These are phyloP conservation scores for Chalciporus sp. DNA, from an alignment of 1,284 basidiomycete species.

Conservation along the genomic window DNA sequence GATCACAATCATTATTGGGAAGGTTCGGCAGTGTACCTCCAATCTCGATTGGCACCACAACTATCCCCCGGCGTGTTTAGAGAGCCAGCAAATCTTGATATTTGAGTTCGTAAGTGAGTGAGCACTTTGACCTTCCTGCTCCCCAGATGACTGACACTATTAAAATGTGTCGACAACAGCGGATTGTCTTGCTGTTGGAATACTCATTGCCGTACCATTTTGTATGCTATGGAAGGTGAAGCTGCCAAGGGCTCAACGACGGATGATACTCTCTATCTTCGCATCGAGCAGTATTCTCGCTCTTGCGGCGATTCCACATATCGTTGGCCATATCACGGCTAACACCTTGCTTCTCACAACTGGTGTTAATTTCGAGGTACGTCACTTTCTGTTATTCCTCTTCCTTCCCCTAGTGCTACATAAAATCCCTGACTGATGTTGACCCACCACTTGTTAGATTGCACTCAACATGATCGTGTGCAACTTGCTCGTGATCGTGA, in stretches of 20 bases:
- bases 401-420: too few species aligned
- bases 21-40: conserved; percentile 14
- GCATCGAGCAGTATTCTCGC: too few species aligned
- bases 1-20: conserved; percentile 5
- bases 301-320: conserved; percentile 16
- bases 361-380: background rate
- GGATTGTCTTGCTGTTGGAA: conserved; percentile 21
- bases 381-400: too few species aligned
- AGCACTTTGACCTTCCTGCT: background rate
- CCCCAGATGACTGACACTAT: background rate
- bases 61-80: conserved; percentile 3
- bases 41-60: conserved; percentile 17
- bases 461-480: background rate
- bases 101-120: conserved; percentile 17
- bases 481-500: background rate
- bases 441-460: background rate
- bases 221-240: conserved; percentile 27
- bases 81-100: background rate
- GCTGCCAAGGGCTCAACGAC: conserved; percentile 8
- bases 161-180: conserved; percentile 9
- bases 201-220: conserved; percentile 25
- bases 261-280: too few species aligned
- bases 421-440: too few species aligned
- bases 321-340: background rate
- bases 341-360: background rate